These are phyloP conservation scores for Trichoderma afroharzianum DNA, from an alignment of 2,329 filamentous ascomycete genomes.

Conservation along the genomic window DNA sequence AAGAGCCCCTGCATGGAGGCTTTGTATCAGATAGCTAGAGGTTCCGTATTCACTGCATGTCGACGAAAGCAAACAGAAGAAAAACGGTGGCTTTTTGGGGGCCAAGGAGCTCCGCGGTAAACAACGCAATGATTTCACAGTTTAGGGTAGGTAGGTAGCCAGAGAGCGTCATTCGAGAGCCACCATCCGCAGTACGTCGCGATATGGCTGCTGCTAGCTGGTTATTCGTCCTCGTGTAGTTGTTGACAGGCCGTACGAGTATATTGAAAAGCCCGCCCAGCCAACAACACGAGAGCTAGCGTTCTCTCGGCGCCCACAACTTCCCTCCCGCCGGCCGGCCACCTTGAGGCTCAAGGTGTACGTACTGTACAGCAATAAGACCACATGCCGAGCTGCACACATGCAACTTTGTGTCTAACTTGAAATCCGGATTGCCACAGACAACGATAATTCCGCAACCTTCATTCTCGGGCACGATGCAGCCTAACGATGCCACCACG, in stretches of 20 bases:
- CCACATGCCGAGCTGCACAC: not conserved
- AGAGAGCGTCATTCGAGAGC: not conserved
- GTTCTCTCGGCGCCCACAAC: not conserved
- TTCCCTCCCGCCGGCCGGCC: too few relatives aligned
- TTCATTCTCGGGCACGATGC: not conserved
- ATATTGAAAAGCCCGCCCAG: not conserved
- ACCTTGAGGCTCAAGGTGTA: not conserved
- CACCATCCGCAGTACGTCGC: not conserved
- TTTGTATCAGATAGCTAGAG: not conserved
- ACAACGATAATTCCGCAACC: not conserved
- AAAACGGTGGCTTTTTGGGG: not conserved
- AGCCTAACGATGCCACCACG: conserved; percentile 4
- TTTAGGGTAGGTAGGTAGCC: not conserved
- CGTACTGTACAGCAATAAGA: not conserved
- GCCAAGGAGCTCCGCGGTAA: not conserved
- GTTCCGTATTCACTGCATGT: not conserved
- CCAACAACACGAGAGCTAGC: not conserved
- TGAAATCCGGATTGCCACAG: not conserved
- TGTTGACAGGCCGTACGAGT: not conserved
- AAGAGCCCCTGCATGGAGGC: not conserved
- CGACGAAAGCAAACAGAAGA: not conserved
- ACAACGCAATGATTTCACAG: not conserved
- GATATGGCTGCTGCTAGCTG: not conserved
- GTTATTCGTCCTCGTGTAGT: not conserved
- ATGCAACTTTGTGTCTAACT: not conserved